Conservation (phyloP, 2,329 filamentous ascomycete species). For the Westerdykella ornata region DNA sequence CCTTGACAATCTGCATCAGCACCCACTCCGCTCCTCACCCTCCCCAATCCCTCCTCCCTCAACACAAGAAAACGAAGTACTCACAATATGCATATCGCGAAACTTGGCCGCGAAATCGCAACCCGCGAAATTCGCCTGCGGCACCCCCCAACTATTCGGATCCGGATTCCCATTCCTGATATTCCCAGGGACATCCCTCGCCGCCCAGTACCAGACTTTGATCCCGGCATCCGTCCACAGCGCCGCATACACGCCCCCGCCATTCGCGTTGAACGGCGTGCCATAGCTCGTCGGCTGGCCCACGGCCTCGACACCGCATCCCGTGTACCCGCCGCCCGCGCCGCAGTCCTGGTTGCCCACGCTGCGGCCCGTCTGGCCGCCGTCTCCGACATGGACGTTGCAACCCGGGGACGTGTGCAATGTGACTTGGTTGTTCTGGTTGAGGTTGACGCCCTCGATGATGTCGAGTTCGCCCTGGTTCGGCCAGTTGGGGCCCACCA, state of each 20-base stretch:
- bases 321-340: conserved; percentile 28
- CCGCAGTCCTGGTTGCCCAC: conserved; percentile 32
- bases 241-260: conserved; percentile 41
- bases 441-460: conserved; percentile 35
- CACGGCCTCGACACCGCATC: conserved; percentile 26
- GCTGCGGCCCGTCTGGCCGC: conserved; percentile 27
- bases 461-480: conserved; percentile 35
- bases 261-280: conserved; percentile 36
- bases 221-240: conserved; percentile 40
- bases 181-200: conserved; percentile 38
- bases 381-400: conserved; percentile 24
- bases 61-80: conserved; percentile 4
- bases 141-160: conserved; percentile 39
- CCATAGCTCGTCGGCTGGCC: conserved; percentile 30
- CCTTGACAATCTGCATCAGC: conserved; percentile 6
- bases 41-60: not conserved
- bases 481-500: conserved; percentile 38
- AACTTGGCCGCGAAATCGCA: conserved; percentile 36
- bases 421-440: conserved; percentile 33
- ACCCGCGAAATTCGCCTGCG: conserved; percentile 34
- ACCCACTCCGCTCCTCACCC: no score
- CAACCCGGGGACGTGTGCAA: conserved; percentile 35
- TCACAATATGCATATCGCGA: conserved; percentile 33
- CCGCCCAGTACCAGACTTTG: conserved; percentile 44
- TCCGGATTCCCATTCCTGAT: conserved; percentile 38